phyloP scores from a whole-genome alignment of 2,329 filamentous ascomycete species.

The Truncatella angustata region DNA sequence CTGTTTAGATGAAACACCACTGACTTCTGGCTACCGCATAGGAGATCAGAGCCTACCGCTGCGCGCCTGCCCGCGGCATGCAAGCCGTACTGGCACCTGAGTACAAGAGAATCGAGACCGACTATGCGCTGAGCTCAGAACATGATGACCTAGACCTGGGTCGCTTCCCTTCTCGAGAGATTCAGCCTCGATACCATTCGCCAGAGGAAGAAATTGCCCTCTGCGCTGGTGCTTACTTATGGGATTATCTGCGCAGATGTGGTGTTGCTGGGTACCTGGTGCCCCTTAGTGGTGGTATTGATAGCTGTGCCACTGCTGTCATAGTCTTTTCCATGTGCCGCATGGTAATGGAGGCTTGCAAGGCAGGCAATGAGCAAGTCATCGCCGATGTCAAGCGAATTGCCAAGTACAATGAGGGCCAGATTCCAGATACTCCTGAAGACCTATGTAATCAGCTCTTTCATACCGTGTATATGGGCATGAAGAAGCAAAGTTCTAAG shows the following conservation, averaged over 20 bases:
- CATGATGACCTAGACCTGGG: conserved; percentile 40
- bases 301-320: conserved; percentile 54
- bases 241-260: conserved; percentile 50
- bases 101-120: conserved; percentile 44
- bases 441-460: conserved; percentile 51
- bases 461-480: conserved; percentile 67
- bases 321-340: conserved; percentile 50
- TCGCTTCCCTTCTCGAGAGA: conserved; percentile 42
- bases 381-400: conserved; percentile 37
- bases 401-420: conserved; percentile 24
- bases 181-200: conserved; percentile 52
- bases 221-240: no score
- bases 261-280: conserved; percentile 53
- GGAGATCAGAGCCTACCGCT: conserved; percentile 63
- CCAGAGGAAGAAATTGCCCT: conserved; percentile 71
- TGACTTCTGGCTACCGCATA: no score
- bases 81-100: conserved; percentile 51
- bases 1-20: no score
- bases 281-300: conserved; percentile 54
- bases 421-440: conserved; percentile 52
- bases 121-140: conserved; percentile 30
- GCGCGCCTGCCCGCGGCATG: conserved; percentile 52
- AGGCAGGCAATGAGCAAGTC: conserved; percentile 36
- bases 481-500: conserved; percentile 60
- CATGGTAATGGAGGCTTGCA: conserved; percentile 51